These are phyloP conservation scores for Aspergillus pseudonomiae DNA, from an alignment of 2,329 filamentous ascomycete genomes.

Conservation along the genomic window DNA sequence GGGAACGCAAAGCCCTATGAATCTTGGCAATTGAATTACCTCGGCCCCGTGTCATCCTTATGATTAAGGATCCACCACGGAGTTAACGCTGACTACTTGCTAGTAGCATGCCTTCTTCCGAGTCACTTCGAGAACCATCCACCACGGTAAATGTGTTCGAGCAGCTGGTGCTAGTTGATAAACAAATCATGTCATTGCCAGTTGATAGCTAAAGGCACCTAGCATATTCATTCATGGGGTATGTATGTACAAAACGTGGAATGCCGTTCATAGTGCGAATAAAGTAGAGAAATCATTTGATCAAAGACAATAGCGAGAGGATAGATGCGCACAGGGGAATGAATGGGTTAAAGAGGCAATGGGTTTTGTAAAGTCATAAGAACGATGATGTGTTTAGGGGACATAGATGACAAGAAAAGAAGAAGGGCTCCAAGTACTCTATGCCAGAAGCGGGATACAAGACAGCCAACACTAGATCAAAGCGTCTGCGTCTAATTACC, in stretches of 20 bases:
- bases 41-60: background rate
- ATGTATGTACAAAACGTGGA: slow-evolving; percentile 10
- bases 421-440: background rate
- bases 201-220: background rate
- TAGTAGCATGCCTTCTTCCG: too few species aligned
- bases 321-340: background rate
- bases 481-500: background rate
- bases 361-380: background rate
- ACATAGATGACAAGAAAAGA: background rate
- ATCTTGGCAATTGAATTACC: background rate
- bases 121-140: background rate
- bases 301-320: background rate
- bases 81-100: too few species aligned
- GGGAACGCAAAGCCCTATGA: background rate
- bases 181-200: background rate
- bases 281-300: background rate
- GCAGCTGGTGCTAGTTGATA: background rate
- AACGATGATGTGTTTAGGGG: background rate
- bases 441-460: background rate
- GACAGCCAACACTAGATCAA: background rate
- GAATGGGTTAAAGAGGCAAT: background rate
- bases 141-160: background rate
- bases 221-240: slow-evolving; percentile 3
- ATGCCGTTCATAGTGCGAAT: background rate
- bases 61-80: background rate